These are phyloP conservation scores for Rhodotorula sp. DNA, from an alignment of 1,284 basidiomycete genomes.

Conservation along the genomic window DNA sequence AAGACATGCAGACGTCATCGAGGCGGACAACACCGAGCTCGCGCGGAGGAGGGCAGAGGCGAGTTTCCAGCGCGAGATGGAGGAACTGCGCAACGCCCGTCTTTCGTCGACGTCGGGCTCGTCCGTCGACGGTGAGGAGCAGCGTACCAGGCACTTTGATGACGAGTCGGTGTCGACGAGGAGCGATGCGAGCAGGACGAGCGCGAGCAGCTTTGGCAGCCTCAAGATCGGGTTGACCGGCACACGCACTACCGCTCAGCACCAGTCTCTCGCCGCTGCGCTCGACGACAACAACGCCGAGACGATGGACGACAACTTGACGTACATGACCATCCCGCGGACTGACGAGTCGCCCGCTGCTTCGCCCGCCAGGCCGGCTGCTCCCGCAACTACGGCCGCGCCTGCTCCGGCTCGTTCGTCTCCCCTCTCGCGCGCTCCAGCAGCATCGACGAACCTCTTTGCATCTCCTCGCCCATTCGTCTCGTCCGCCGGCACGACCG, in stretches of 20 bases:
- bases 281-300: background rate
- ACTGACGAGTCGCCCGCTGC: background rate
- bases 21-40: conserved; percentile 35
- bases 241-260: background rate
- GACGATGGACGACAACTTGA: conserved; percentile 19
- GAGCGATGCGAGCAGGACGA: background rate
- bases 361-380: conserved; percentile 7
- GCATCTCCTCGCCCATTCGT: conserved; percentile 1
- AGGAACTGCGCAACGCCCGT: conserved; percentile 21
- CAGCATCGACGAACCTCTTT: background rate
- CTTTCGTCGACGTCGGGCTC: conserved; percentile 5
- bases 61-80: conserved; percentile 28
- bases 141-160: background rate
- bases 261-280: background rate
- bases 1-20: conserved; percentile 8
- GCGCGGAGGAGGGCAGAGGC: conserved; percentile 25
- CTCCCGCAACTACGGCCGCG: background rate
- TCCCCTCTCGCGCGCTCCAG: background rate
- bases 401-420: background rate
- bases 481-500: background rate
- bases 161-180: conserved; percentile 5
- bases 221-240: conserved; percentile 24
- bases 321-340: conserved; percentile 26
- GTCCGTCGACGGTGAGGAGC: background rate
- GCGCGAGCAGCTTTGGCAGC: conserved; percentile 16